These are phyloP conservation scores for Parachaetomium inaequale DNA, from an alignment of 495 filamentous ascomycete species.

Conservation along the genomic window DNA sequence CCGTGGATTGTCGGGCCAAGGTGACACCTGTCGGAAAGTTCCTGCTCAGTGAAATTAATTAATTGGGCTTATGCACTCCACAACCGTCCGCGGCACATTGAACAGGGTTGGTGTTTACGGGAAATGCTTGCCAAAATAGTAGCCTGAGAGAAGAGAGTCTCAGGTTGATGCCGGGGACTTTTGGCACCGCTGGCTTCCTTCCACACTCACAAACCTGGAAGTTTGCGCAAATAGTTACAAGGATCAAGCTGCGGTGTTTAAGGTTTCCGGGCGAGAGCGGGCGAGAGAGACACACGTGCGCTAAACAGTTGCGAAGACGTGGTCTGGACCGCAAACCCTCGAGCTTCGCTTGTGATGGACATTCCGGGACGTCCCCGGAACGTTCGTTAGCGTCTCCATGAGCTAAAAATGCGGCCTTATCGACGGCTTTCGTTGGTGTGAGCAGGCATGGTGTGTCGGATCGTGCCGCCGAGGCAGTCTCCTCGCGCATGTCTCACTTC, in stretches of 20 bases:
- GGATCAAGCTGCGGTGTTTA: no score
- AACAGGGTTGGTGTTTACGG: slow-evolving; percentile 3
- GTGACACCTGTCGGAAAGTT: background rate
- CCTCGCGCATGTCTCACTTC: no score
- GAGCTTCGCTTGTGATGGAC: background rate
- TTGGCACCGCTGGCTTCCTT: background rate
- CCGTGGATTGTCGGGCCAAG: background rate
- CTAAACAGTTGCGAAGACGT: background rate
- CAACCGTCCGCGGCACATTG: background rate
- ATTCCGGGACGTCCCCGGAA: background rate
- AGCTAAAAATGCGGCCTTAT: background rate
- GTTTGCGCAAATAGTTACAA: no score
- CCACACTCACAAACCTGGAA: no score
- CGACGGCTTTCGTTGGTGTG: background rate
- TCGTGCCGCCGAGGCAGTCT: no score
- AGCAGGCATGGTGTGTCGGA: no score
- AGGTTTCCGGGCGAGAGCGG: background rate
- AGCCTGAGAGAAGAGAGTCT: background rate
- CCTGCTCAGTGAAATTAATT: background rate
- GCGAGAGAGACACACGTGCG: background rate
- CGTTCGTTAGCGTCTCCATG: background rate
- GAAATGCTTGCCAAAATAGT: background rate
- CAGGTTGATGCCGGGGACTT: background rate
- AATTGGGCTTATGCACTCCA: slow-evolving; percentile 7
- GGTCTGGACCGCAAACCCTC: background rate